phyloP scores from a whole-genome alignment of 202 grass and related monocot genomes.

The Dendrocalamus latiflorus region DNA sequence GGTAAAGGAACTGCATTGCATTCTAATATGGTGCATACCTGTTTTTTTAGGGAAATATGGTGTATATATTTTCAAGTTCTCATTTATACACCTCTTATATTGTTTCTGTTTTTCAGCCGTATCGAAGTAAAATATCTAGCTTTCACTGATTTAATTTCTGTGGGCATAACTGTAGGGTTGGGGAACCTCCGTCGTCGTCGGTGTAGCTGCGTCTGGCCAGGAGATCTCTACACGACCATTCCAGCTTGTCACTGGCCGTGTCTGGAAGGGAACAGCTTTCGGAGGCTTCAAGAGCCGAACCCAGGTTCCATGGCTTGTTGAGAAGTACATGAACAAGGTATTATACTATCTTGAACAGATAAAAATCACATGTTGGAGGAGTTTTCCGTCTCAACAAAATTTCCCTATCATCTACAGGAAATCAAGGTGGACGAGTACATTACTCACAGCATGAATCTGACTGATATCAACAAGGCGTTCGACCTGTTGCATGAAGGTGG shows the following conservation, averaged over 20 bases:
- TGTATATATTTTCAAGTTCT: not conserved
- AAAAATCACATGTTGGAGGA: not conserved
- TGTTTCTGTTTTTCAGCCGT: not conserved
- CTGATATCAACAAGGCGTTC: slow-evolving; percentile 71
- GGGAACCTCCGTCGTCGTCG: slow-evolving; percentile 93
- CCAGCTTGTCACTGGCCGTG: slow-evolving; percentile 90
- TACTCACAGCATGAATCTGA: slow-evolving; percentile 78
- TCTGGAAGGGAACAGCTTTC: slow-evolving; percentile 99
- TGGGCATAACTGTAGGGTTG: slow-evolving; percentile 53
- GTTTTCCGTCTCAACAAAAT: not conserved
- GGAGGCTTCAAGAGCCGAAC: slow-evolving; percentile 94
- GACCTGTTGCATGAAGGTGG: slow-evolving; percentile 84
- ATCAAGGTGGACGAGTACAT: slow-evolving; percentile 99
- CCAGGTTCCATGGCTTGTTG: slow-evolving; percentile 95
- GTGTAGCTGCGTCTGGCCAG: slow-evolving; percentile 93
- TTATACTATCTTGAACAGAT: not conserved
- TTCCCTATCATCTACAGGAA: slow-evolving; percentile 43
- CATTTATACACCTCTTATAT: not conserved
- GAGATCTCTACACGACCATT: slow-evolving; percentile 88
- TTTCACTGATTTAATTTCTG: not conserved
- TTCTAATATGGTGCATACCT: not conserved
- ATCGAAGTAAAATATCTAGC: not conserved
- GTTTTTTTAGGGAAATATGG: not conserved
- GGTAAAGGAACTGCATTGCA: not conserved
- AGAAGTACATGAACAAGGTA: slow-evolving; percentile 99